Evolutionary conservation across 2,329 filamentous ascomycete genomes (phyloP).

Genomic region (Talaromyces albobiverticillius): DNA sequence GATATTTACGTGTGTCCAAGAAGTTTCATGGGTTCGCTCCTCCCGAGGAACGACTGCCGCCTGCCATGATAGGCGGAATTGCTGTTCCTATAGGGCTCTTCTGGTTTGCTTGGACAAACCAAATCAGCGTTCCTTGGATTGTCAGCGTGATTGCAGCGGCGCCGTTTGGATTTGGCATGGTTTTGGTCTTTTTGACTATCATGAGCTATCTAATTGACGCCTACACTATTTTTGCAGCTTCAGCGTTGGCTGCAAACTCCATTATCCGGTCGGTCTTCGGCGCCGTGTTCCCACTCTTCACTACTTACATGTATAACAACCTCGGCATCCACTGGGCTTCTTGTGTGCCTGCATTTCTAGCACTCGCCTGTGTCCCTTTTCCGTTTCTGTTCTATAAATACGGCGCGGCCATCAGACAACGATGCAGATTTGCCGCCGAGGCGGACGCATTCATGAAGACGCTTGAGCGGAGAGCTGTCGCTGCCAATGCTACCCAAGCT

Average conservation of each 20-base stretch:
- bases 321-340: constrained; percentile 51
- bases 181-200: constrained; percentile 77
- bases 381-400: constrained; percentile 45
- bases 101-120: constrained; percentile 85
- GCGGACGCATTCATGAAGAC: constrained; percentile 36
- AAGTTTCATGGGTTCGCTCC: background rate
- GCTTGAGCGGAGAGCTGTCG: constrained; percentile 26
- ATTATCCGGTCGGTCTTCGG: constrained; percentile 76
- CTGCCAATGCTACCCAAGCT: background rate
- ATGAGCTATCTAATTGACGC: constrained; percentile 81
- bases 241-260: constrained; percentile 76
- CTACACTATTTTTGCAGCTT: constrained; percentile 47
- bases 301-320: constrained; percentile 41
- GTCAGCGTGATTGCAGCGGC: constrained; percentile 69
- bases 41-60: constrained; percentile 44
- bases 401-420: constrained; percentile 36
- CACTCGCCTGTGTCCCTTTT: constrained; percentile 43
- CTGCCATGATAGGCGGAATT: constrained; percentile 65
- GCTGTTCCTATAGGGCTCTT: constrained; percentile 80
- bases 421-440: constrained; percentile 40
- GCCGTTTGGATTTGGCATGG: constrained; percentile 67
- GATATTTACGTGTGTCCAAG: background rate
- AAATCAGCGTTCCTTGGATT: constrained; percentile 69
- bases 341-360: constrained; percentile 45
- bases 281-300: constrained; percentile 72